A percentile compares a stretch with the other conserved stretches of the same genome.
Conservation (phyloP, 2,329 filamentous ascomycete species). For the Cytospora schulzeri region DNA sequence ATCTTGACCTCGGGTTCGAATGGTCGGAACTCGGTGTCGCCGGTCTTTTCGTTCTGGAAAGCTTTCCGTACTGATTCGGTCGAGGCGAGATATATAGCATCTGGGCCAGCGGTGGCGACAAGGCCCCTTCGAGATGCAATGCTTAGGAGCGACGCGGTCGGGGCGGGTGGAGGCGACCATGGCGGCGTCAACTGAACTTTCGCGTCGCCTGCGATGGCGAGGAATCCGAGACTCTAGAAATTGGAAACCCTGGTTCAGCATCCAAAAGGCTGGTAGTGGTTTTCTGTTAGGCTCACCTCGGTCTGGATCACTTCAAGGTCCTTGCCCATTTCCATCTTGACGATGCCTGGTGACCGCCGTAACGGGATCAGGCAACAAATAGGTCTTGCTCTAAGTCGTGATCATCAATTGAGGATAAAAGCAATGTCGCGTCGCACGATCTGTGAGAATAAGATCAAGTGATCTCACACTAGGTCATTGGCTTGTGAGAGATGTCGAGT, state of each 20-base stretch:
- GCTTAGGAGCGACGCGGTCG: constrained; percentile 80
- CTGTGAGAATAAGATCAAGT: background rate
- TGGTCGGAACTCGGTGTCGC: constrained; percentile 65
- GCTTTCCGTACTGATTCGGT: constrained; percentile 78
- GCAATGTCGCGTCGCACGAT: background rate
- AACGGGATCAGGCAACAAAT: constrained; percentile 24
- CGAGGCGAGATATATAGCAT: constrained; percentile 72
- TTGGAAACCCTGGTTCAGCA: constrained; percentile 30
- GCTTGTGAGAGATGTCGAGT: background rate
- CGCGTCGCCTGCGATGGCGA: constrained; percentile 75
- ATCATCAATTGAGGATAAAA: constrained; percentile 15
- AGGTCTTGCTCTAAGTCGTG: constrained; percentile 16
- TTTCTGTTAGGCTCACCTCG: constrained; percentile 59
- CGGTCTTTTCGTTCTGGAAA: constrained; percentile 62
- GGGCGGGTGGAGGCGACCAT: constrained; percentile 76
- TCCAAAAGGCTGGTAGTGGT: constrained; percentile 16
- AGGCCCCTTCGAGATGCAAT: constrained; percentile 80
- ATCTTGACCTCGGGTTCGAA: constrained; percentile 77
- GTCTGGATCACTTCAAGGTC: constrained; percentile 79
- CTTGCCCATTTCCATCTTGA: constrained; percentile 51
- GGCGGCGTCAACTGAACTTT: constrained; percentile 79
- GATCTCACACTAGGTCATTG: background rate
- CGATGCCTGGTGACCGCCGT: constrained; percentile 30
- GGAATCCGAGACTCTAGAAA: constrained; percentile 73
- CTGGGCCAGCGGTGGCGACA: constrained; percentile 83